These are phyloP conservation scores for Trichoderma sp. DNA, from an alignment of 2,329 filamentous ascomycete species.

Conservation along the genomic window DNA sequence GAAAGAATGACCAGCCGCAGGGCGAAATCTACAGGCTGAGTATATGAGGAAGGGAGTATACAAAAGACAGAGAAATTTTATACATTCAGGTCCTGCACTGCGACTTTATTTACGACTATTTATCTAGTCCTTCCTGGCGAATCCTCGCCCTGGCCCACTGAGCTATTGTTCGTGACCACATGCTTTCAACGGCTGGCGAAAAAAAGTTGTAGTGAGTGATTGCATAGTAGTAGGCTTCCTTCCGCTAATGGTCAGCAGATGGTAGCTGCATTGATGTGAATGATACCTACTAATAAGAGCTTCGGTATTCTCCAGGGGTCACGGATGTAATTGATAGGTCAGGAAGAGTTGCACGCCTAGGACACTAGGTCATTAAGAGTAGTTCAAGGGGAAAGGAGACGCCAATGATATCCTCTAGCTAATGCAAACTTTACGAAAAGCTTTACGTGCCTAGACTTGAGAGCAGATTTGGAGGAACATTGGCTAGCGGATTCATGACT, in stretches of 20 bases:
- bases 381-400: neutral
- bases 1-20: neutral
- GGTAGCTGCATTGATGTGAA: neutral
- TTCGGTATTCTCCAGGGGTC: neutral
- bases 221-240: neutral
- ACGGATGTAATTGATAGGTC: constrained; percentile 7
- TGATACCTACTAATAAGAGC: neutral
- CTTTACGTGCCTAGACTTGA: neutral
- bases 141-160: neutral
- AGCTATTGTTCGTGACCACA: neutral
- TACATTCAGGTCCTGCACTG: neutral
- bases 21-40: neutral
- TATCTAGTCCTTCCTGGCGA: neutral
- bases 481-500: neutral
- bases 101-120: neutral
- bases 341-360: neutral
- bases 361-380: neutral
- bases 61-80: neutral
- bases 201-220: neutral
- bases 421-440: neutral
- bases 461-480: neutral
- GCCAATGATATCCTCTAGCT: neutral
- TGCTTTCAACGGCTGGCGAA: neutral
- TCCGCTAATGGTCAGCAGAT: constrained; percentile 1
- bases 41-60: neutral